Base-by-base conservation (phyloP, 225 moss, liverwort and hornwort species). In the Pleurozium schreberi region DNA sequence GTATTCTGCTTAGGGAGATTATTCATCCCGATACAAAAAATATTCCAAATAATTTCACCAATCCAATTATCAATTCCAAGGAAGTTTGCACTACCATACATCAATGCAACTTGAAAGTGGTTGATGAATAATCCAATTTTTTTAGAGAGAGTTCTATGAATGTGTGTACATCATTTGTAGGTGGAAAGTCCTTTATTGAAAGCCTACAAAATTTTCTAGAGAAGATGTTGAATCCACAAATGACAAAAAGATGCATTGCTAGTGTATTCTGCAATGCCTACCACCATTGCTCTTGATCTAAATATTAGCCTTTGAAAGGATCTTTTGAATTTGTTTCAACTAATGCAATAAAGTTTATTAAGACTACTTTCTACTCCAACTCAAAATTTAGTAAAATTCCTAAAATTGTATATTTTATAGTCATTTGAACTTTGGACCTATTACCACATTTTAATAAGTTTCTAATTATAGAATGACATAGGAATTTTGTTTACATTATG, bases 171-270 rank as follows among this genome's bases (percentile, higher is more conserved):
- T 55, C 1, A 77, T 10, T 6, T 25, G 2, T 9, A 9, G 2
- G 14, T 15, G 0, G 0, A 38, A 77, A 55, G 25, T 6, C 5
- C 38, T 0, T 10, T 6, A 25, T 34, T 15, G 2, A 25, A 10
- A 38, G 38, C 8, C 9, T 53, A 15, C 9, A 36, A 53, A 36
- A 0, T 23, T 23, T 49, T 36, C 0, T 1, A 53, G 0, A 76
- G 2, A 36, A 36, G 14, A 36, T 12, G 9, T 9, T 76, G 22
- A 36, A 52, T 23, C 20, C 13, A 53, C 0, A 0, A 0, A 36
- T 23, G 2, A 50, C 14, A 53, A 38, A n/a, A 36, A 77, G 5
- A 77, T 53, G 5, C 9, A 2, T 36, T 77, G 1, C 15, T 38
- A 38, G 6, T 34, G 0, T 36, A 34, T 53, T 38, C 15, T 2